Base-by-base conservation (phyloP, 208 protist species). In the Acanthamoeba triangularis region DNA sequence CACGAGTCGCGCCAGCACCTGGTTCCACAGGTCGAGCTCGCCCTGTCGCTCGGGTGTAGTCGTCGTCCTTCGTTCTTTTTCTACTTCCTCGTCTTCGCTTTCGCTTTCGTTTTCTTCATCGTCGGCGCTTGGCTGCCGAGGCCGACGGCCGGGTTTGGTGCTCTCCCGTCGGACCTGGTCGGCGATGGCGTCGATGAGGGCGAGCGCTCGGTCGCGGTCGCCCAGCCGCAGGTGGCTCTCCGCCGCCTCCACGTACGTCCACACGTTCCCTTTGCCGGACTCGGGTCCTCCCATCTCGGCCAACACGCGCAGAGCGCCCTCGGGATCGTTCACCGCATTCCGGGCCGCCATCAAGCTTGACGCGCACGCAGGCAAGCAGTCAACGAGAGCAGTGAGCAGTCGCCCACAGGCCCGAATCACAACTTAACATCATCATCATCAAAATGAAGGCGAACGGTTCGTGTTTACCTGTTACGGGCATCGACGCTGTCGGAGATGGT, bases 331-430 rank as follows among this genome's bases (percentile, higher is more conserved):
- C 10, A 80, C 20, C 37, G 23, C 37, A 33, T 80, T 80, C 18
- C 33, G 72, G 72, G 72, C 72, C 35, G 72, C 72, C 72, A 80
- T 80, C 30, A 80, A 49, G 37, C 72, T 80, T 16, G 59, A 65
- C 20, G 59, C 59, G 25, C 14, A 56, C 3, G 8, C 52, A 56
- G 6, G 1, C 63, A 69, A 69, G 1, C 8, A 3, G 33, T 35
- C 20, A 69, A 30, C 63, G 23, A 18, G 28, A 69, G n/a, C 20
- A 10, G 49, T 54, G 49, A 69, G n/a, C 63, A n/a, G 23, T 33
- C 20, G 20, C 65, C n/a, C n/a, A n/a, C n/a, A n/a, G n/a, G n/a
- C n/a, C n/a, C n/a, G n/a, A n/a, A n/a, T n/a, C n/a, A n/a, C n/a
- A n/a, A 13, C 65, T n/a, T n/a, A n/a, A n/a, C n/a, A 6, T 61